Evolutionary conservation across 169 alveolate genomes (phyloP), one percentile per base, ranked within the genome.

Genomic region (Pseudocohnilembus persalinus): DNA sequence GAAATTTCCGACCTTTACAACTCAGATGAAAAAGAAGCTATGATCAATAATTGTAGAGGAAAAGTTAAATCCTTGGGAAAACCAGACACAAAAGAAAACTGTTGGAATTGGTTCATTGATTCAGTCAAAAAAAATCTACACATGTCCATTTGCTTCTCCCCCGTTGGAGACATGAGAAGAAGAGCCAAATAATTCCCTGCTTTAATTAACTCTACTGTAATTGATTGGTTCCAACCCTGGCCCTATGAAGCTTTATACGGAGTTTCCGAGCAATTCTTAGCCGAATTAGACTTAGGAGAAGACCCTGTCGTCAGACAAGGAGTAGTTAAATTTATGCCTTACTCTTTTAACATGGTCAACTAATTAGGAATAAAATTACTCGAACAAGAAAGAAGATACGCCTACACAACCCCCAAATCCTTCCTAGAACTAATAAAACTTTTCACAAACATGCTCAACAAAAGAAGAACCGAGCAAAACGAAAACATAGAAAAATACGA

Each of bases 221-320:
- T 97, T 76, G 98, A 97, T 93, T 97, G 99, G 99, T 97, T 94
- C 97, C 97, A 96, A 93, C 98, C 98, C 0, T 97, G 99, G 99
- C 99, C 99, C 25, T 95, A 95, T 87, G 98, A 97, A 73, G 99
- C 99, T 73, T 95, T 97, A 49, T 94, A 91, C 85, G 92, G 97
- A 84, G 99, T 97, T 90, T 98, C 98, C 0, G 88, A 92, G 83
- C 94, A 96, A 77, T 97, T 96, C 95, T 88, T 97, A 77, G 96
- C 95, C 73, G 97, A 95, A 83, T 93, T 97, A 32, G 97, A 96
- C 77, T 88, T 96, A 35, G 96, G 94, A 29, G 95, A 88, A 80
- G 96, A 91, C 32, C 68, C 4, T 11, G 92, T 94, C 64, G 92
- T 89, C 20, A 90, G 97, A 84, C 94, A 83, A 77, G 87, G 96